Conservation (phyloP, 805 yeast species). For the Candida sakaeoensis region DNA sequence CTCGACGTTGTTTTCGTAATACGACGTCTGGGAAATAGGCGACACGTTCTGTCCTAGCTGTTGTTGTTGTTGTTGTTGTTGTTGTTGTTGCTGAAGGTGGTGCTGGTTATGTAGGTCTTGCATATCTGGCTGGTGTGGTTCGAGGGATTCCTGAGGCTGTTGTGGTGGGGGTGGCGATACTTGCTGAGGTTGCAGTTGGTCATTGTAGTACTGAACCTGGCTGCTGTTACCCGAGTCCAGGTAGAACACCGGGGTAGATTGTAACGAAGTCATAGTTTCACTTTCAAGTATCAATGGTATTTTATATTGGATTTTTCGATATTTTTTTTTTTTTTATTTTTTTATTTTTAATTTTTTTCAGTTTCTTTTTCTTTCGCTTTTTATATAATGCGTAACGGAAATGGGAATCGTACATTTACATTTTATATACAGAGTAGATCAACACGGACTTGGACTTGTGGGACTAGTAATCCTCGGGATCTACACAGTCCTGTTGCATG, state of each 20-base stretch:
- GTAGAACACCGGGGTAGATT: conserved; percentile 26
- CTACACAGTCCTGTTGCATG: conserved; percentile 37
- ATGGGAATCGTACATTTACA: no score
- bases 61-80: neutral
- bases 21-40: neutral
- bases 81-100: conserved; percentile 1
- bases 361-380: neutral
- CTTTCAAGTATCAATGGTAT: neutral
- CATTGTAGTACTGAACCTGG: neutral
- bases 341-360: no score
- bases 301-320: neutral
- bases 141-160: no score
- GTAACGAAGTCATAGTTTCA: conserved; percentile 26
- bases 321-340: neutral
- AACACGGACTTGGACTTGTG: no score
- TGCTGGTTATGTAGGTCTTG: no score
- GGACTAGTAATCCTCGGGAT: no score
- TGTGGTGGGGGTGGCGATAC: neutral
- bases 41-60: neutral
- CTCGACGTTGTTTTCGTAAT: conserved; percentile 2
- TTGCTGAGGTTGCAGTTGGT: neutral
- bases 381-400: conserved; percentile 1
- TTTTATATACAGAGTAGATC: no score
- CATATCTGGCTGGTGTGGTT: conserved; percentile 1
- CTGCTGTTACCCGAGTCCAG: conserved; percentile 13